Base-by-base conservation (phyloP, 345 rosid genomes). In the Fremontodendron californicum region DNA sequence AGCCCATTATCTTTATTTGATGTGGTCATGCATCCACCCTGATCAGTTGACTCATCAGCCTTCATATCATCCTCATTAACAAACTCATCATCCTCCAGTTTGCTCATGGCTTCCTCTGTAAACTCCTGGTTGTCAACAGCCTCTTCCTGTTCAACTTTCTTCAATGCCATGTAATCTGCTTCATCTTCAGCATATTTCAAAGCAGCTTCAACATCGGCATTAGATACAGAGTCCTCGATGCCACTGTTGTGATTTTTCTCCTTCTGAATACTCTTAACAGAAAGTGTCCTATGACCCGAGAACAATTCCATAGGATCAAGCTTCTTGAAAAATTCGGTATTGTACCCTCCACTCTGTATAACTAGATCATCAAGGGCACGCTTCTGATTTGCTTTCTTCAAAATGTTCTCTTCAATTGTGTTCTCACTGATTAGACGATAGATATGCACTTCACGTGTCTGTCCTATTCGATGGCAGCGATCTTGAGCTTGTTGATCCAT, bases 401-500 rank as follows among this genome's bases (percentile, higher is more conserved):
- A 84, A 77, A 96, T 96, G 73, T 96, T 96, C 83, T 96, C 99
- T 79, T 96, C 99, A 85, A 96, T 96, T 35, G 99, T 96, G 86
- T 94, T 90, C 81, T 96, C 98, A 81, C 99, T 96, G 80, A 96
- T 96, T 82, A 96, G 83, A 81, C 99, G 87, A 79, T 94, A 96
- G 64, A 96, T 96, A 86, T 94, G 95, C 9, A 96, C 99, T 87
- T 92, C 97, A 62, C 99, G 98, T 55, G 98, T 96, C 87, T 96
- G 99, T 77, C 99, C 99, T 80, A 96, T 96, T 76, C 99, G 86
- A 86, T 96, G 99, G 85, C 99, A 96, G 71, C 98, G 99, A 87
- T 96, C 99, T 90, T 96, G 99, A 77, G 99, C 99, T 90, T 96
- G 99, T 81, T 94, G 98, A 86, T 96, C 99, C 99, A 96, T 96